Base-by-base conservation (phyloP, 177 flowering plant species). In the Vitis hybrid region DNA sequence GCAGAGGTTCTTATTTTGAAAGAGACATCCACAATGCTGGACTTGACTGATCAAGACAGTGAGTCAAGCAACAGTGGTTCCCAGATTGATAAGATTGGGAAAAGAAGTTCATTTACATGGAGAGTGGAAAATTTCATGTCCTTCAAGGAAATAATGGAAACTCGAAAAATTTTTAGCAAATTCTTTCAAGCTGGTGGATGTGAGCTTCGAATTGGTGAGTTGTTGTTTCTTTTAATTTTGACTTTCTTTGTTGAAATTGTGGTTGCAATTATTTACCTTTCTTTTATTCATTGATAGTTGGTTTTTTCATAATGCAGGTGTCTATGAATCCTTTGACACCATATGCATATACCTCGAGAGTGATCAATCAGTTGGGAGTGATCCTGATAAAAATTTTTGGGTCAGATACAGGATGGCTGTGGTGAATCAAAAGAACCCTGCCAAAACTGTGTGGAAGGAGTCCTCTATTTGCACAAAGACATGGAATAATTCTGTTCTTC, bases 401-500 rank as follows among this genome's bases (percentile, higher is more conserved):
- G 98, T 95, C 73, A 93, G 83, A 74, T 95, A 95, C 83, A 83
- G 89, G 74, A 95, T 95, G 92, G 96, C 93, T 60, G 86, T 95
- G 69, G 87, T 91, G 64, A 93, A 95, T 79, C 99, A 95, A 73
- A 95, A 93, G 73, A 89, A 84, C 64, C 88, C 94, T 50, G 82
- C 93, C 67, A 95, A 90, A 72, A 91, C 94, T 72, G 92, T 93
- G 57, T 93, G 96, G 97, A 95, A 95, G 78, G 98, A 93, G 80
- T 93, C 97, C 56, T 95, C 99, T 71, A 93, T 95, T 57, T 95
- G 98, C 76, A 95, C 99, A 61, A 95, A 93, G 80, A 95, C 98
- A 52, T 95, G 99, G 99, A 95, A 95, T 75, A 95, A 93, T 83
- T 95, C 99, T 54, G 99, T 95, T 77, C 89, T 95, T 77, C 99